A percentile compares a stretch with the other conserved stretches of the same genome.
Conservation (phyloP, 2,329 filamentous ascomycete genomes). For the Fusarium xyrophilum region DNA sequence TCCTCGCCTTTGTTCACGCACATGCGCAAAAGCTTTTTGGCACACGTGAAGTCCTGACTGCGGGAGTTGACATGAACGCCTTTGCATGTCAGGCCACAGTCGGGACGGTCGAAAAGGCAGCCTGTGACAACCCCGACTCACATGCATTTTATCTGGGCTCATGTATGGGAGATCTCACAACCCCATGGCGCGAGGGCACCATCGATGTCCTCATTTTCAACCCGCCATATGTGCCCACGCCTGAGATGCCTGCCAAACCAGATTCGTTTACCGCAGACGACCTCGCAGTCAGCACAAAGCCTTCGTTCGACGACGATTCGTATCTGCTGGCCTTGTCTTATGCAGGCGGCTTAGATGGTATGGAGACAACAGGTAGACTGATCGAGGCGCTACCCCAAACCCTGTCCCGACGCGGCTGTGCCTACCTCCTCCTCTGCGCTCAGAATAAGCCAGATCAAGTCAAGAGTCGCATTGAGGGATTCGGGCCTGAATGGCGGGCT, state of each 20-base stretch:
- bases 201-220: conserved; percentile 95
- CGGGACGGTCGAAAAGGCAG: conserved; percentile 67
- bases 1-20: conserved; percentile 86
- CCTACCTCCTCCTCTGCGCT: conserved; percentile 87
- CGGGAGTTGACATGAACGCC: conserved; percentile 84
- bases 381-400: conserved; percentile 71
- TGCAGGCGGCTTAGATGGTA: conserved; percentile 86
- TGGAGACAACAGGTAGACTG: conserved; percentile 89
- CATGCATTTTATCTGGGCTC: conserved; percentile 68
- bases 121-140: conserved; percentile 43
- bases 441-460: conserved; percentile 86
- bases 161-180: conserved; percentile 72
- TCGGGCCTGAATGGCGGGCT: conserved; percentile 69
- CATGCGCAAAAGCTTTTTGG: conserved; percentile 78
- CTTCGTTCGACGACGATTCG: conserved; percentile 77
- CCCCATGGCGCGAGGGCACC: conserved; percentile 60
- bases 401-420: conserved; percentile 73
- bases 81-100: conserved; percentile 80
- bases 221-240: conserved; percentile 93
- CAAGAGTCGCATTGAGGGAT: conserved; percentile 63
- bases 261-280: conserved; percentile 39
- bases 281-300: conserved; percentile 43
- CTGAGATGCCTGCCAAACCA: conserved; percentile 68
- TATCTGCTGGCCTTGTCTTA: conserved; percentile 86
- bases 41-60: conserved; percentile 70